Base-by-base conservation (phyloP, 768 basidiomycete genomes). In the Russula griseocarnosa region DNA sequence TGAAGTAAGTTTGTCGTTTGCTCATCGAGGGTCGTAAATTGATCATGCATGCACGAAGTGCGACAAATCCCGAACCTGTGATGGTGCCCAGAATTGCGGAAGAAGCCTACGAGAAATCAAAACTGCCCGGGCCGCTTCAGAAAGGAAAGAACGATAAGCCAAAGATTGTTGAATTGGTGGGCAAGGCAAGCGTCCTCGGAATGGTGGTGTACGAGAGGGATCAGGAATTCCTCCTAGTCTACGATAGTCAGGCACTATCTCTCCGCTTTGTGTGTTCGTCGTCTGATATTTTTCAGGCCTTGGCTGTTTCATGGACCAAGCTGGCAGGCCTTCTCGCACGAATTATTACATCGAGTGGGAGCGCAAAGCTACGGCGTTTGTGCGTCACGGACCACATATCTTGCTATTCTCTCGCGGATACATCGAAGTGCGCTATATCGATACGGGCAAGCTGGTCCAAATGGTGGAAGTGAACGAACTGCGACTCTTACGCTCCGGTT, bases 401-500 rank as follows among this genome's bases (percentile, higher is more conserved):
- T 18, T 56, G 28, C 16, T 56, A n/a, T 40, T 56, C 14, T 56
- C 55, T 8, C 26, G 40, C 10, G 38, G 40, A 30, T 30, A 56
- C 28, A n/a, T 56, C 28, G 55, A 56, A n/a, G 55, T 56, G 28
- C 55, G 55, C 20, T 13, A n/a, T 9, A 30, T 56, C 40, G 55
- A 30, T 18, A 44, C 55, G 5, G 40, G 42, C 55, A 56, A 30
- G 42, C 55, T 56, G 18, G 18, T 56, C 55, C 40, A 11, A 18
- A 56, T 56, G 14, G 24, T 20, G 18, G 40, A 20, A n/a, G 26
- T 20, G 3, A 56, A 30, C 26, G 55, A 56, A 8, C 11, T 56
- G 18, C 55, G 55, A 30, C 42, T 24, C 10, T 26, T 56, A 30
- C 55, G 55, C 26, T 56, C 55, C 2, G 40, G 40, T 30, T 30